A percentile compares a stretch with the other conserved stretches of the same genome.
These are phyloP conservation scores for Aphanomyces cochlioides DNA, from an alignment of 352 stramenopile genomes.

Conservation along the genomic window DNA sequence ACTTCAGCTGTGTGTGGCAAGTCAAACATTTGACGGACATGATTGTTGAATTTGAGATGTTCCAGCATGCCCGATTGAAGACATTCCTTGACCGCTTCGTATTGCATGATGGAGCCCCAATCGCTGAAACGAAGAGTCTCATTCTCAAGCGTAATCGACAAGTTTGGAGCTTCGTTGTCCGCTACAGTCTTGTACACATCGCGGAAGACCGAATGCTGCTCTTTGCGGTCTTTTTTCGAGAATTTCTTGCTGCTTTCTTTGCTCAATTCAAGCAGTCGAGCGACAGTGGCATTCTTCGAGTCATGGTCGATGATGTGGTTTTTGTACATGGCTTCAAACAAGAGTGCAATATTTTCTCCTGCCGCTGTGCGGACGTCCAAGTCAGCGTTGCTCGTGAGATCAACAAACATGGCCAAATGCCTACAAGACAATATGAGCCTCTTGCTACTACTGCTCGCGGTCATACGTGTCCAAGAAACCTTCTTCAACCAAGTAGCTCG, in stretches of 20 bases:
- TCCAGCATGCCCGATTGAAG: slow-evolving; percentile 70
- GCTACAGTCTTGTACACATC: slow-evolving; percentile 76
- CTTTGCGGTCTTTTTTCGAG: slow-evolving; percentile 87
- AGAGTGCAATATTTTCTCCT: slow-evolving; percentile 80
- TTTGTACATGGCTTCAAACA: slow-evolving; percentile 65
- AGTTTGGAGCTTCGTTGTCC: slow-evolving; percentile 69
- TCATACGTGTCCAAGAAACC: slow-evolving; percentile 58
- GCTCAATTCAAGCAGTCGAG: slow-evolving; percentile 76
- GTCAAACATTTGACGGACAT: slow-evolving; percentile 67
- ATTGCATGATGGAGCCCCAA: slow-evolving; percentile 79
- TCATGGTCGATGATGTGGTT: slow-evolving; percentile 48
- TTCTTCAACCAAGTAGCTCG: slow-evolving; percentile 50
- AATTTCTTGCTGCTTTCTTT: slow-evolving; percentile 88
- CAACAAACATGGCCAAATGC: slow-evolving; percentile 62
- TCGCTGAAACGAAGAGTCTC: slow-evolving; percentile 69
- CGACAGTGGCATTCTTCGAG: background rate
- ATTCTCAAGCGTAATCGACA: slow-evolving; percentile 72
- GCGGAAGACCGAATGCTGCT: slow-evolving; percentile 76
- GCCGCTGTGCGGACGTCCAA: slow-evolving; percentile 75
- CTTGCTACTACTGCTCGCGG: background rate
- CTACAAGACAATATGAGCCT: slow-evolving; percentile 33
- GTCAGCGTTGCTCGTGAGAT: slow-evolving; percentile 70
- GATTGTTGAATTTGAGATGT: slow-evolving; percentile 88
- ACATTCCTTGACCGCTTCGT: slow-evolving; percentile 73
- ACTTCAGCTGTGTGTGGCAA: slow-evolving; percentile 75